Base-by-base conservation (phyloP, 176 grass and related monocot genomes). In the Cenchrus fungigraminus region DNA sequence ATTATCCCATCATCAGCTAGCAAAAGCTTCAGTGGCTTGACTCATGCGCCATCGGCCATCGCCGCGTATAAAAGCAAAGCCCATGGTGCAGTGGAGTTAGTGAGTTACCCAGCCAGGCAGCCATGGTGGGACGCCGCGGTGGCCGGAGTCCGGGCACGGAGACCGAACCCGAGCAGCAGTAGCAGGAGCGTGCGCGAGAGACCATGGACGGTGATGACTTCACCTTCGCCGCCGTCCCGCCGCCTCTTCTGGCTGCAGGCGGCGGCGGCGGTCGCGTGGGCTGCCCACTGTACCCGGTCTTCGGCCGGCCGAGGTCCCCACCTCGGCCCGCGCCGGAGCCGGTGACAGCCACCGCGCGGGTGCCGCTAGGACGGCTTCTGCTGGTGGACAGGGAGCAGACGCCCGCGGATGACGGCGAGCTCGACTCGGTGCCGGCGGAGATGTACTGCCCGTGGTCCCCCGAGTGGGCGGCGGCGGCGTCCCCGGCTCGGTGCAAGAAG, bases 241-340 rank as follows among this genome's bases (percentile, higher is more conserved):
- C 74, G 34, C 12, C 37, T 12, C 31, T 58, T 32, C 8, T 70
- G 6, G 7, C 78, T 2, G 60, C 17, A 13, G 71, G 6, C 20
- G 64, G 22, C 22, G 22, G 60, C 42, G 82, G 52, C 22, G 22
- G 22, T 46, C 71, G 42, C 44, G 6, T 72, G 31, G 70, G 87
- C 77, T 25, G 22, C 22, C 69, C 68, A 19, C 37, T 86, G 80
- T 95, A 95, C 86, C 96, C 89, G 4, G 61, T 98, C 50, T 98
- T 95, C 66, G 87, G 88, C 40, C 89, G 90, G 6, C 67, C 72
- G 42, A 32, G 83, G 71, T 90, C 91, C 71, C 85, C 83, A 34
- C 89, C 66, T 43, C 83, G 34, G 11, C 29, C 43, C 22, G 51
- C 14, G 0, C 57, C 54, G 8, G 82, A 74, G 66, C 74, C 63